A percentile compares a stretch with the other conserved stretches of the same genome.
These are phyloP conservation scores for Lentinus brumalis DNA, from an alignment of 768 basidiomycete species.

Conservation along the genomic window DNA sequence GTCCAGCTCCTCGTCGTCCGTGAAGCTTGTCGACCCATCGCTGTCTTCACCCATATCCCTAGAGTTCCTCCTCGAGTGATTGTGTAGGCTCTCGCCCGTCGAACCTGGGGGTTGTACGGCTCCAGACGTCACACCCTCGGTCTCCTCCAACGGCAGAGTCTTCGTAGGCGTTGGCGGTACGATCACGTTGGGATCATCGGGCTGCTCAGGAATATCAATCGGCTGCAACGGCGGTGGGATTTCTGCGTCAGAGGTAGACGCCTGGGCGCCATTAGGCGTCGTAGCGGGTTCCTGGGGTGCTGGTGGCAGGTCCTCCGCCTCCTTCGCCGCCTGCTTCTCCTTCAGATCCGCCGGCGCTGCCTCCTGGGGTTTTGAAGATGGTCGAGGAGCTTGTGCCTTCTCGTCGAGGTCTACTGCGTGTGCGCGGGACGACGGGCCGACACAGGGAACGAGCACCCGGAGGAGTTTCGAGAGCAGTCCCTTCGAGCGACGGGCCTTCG, in stretches of 20 bases:
- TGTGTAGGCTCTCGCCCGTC: constrained; percentile 46
- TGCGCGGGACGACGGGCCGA: constrained; percentile 51
- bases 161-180: constrained; percentile 54
- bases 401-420: constrained; percentile 45
- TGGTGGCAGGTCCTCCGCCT: constrained; percentile 38
- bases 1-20: constrained; percentile 68
- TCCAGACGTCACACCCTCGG: constrained; percentile 87
- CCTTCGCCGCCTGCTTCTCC: constrained; percentile 32
- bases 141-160: constrained; percentile 64
- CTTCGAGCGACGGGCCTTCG: constrained; percentile 43
- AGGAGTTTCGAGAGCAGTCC: constrained; percentile 58
- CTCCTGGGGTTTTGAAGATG: constrained; percentile 14
- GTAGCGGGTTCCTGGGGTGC: constrained; percentile 19
- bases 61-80: constrained; percentile 38
- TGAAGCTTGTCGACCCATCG: constrained; percentile 56
- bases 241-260: constrained; percentile 13
- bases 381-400: constrained; percentile 8
- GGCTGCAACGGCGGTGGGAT: constrained; percentile 28
- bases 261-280: constrained; percentile 12
- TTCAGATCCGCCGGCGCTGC: constrained; percentile 22
- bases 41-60: constrained; percentile 50
- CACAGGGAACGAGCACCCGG: constrained; percentile 65
- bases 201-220: constrained; percentile 26
- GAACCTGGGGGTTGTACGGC: constrained; percentile 92
- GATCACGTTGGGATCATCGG: constrained; percentile 41